These are phyloP conservation scores for Aphanoascus verrucosus DNA, from an alignment of 2,329 filamentous ascomycete species.

Conservation along the genomic window DNA sequence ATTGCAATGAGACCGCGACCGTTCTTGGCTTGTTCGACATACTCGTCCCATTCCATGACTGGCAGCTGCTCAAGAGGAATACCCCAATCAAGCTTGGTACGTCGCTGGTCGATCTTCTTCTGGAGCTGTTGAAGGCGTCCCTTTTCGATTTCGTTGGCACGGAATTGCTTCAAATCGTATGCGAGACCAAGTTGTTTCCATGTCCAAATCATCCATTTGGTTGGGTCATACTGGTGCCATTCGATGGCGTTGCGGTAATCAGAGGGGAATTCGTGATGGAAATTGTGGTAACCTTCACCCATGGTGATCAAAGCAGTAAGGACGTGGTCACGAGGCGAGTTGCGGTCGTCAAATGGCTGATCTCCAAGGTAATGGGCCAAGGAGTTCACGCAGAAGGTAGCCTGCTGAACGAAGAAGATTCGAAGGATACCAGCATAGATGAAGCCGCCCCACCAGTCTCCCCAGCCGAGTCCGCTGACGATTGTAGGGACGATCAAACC, in stretches of 20 bases:
- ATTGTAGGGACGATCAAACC: slow-evolving; percentile 64
- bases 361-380: slow-evolving; percentile 85
- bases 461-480: slow-evolving; percentile 67
- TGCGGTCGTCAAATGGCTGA: slow-evolving; percentile 85
- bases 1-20: slow-evolving; percentile 67
- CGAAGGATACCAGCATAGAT: slow-evolving; percentile 77
- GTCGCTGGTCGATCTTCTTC: slow-evolving; percentile 88
- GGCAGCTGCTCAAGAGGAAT: slow-evolving; percentile 74
- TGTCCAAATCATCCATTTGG: slow-evolving; percentile 76
- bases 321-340: slow-evolving; percentile 79
- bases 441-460: slow-evolving; percentile 71
- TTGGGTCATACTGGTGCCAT: slow-evolving; percentile 87
- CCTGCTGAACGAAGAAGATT: slow-evolving; percentile 83
- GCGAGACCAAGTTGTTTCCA: slow-evolving; percentile 79
- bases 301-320: slow-evolving; percentile 77
- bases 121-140: slow-evolving; percentile 77
- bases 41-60: slow-evolving; percentile 79
- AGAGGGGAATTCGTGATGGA: slow-evolving; percentile 88
- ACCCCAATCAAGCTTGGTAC: slow-evolving; percentile 73
- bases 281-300: slow-evolving; percentile 88
- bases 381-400: slow-evolving; percentile 88
- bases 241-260: slow-evolving; percentile 87
- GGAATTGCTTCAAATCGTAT: slow-evolving; percentile 83
- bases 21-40: slow-evolving; percentile 64
- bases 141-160: slow-evolving; percentile 85